Conservation (phyloP, 192 early-diverging fungal genomes). For the Helicostylum pulchrum region DNA sequence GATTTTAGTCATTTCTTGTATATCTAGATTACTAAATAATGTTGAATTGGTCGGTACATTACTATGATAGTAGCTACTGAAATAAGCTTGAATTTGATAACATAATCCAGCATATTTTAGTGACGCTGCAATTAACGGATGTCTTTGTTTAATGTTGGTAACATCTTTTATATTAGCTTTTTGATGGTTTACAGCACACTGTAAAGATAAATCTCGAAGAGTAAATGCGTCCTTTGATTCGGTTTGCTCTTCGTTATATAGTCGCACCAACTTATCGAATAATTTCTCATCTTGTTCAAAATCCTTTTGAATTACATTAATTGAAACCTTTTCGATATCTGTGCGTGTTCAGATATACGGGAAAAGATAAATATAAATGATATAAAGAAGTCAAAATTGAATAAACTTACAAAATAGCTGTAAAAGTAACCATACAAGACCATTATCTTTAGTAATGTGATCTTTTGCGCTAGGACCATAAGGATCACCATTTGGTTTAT, state of each 20-base stretch:
- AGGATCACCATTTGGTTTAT: slow-evolving; percentile 47
- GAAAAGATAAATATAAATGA: background rate
- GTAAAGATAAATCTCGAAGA: slow-evolving; percentile 70
- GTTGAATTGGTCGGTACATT: slow-evolving; percentile 33
- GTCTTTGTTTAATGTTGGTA: slow-evolving; percentile 66
- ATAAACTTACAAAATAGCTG: slow-evolving; percentile 54
- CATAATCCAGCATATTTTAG: slow-evolving; percentile 57
- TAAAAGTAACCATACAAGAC: slow-evolving; percentile 67
- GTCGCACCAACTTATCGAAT: slow-evolving; percentile 62
- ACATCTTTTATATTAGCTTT: slow-evolving; percentile 58
- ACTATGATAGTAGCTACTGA: slow-evolving; percentile 48
- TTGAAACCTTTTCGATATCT: slow-evolving; percentile 63
- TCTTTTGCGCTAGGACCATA: slow-evolving; percentile 36
- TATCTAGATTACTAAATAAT: slow-evolving; percentile 41
- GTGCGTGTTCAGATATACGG: background rate
- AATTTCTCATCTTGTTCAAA: slow-evolving; percentile 67
- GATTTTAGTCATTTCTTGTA: slow-evolving; percentile 53
- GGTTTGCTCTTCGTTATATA: slow-evolving; percentile 76
- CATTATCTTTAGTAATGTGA: slow-evolving; percentile 64
- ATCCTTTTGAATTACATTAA: slow-evolving; percentile 59
- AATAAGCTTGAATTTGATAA: slow-evolving; percentile 51
- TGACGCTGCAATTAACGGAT: slow-evolving; percentile 61
- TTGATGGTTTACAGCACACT: slow-evolving; percentile 68
- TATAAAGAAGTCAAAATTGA: background rate
- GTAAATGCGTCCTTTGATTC: slow-evolving; percentile 70